Evolutionary conservation across 768 basidiomycete species (phyloP).

Genomic region (Lentinula aciculospora): DNA sequence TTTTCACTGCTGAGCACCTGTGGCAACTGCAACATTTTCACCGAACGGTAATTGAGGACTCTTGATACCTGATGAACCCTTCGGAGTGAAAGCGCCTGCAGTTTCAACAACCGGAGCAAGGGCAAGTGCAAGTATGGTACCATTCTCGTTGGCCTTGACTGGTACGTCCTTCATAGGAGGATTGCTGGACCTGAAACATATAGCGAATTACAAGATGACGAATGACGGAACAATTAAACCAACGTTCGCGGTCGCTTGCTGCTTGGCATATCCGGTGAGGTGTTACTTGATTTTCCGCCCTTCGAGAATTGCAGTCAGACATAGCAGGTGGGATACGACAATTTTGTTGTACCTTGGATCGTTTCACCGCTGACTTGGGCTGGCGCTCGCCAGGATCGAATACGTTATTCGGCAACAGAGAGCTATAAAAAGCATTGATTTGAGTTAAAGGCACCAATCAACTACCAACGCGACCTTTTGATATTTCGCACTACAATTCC

Average conservation of each 20-base stretch:
- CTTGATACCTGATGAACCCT: slow-evolving; percentile 46
- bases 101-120: slow-evolving; percentile 26
- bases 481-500: slow-evolving; percentile 92
- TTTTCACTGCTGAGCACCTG: slow-evolving; percentile 28
- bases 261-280: slow-evolving; percentile 67
- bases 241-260: slow-evolving; percentile 74
- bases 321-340: neutral
- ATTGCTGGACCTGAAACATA: slow-evolving; percentile 33
- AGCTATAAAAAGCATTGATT: slow-evolving; percentile 32
- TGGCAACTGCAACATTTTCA: slow-evolving; percentile 53
- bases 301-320: slow-evolving; percentile 20
- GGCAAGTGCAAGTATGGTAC: slow-evolving; percentile 25
- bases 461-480: slow-evolving; percentile 55
- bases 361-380: slow-evolving; percentile 64
- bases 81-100: slow-evolving; percentile 31
- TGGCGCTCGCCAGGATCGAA: slow-evolving; percentile 77
- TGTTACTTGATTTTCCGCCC: slow-evolving; percentile 58
- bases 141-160: slow-evolving; percentile 36
- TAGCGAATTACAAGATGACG: slow-evolving; percentile 22
- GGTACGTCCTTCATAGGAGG: slow-evolving; percentile 13
- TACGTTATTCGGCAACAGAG: slow-evolving; percentile 74
- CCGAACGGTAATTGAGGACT: slow-evolving; percentile 56
- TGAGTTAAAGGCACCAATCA: neutral
- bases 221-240: slow-evolving; percentile 28
- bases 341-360: slow-evolving; percentile 53